Evolutionary conservation across 2,329 filamentous ascomycete genomes (phyloP), one percentile per base, ranked within the genome.

Genomic region (Pyrenochaeta sp.): DNA sequence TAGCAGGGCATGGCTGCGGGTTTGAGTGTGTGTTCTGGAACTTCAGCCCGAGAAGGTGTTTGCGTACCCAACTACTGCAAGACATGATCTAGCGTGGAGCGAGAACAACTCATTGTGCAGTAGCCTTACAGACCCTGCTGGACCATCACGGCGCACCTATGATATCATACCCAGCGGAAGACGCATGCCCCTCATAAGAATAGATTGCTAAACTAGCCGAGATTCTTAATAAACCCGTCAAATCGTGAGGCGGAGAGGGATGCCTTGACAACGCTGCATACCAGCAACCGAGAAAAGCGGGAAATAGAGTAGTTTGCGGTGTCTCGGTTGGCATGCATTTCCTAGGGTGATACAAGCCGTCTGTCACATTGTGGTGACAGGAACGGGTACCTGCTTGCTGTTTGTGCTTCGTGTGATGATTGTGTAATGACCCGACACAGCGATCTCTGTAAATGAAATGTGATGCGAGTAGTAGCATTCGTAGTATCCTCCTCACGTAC

Each of bases 311-410:
- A 47, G 49, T 54, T 62, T 51, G 41, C 51, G 51, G 21, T 46
- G 41, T 44, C 29, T 48, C 23, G 37, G 60, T 63, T 64, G 54
- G 57, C 54, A 53, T 50, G 40, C 47, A 51, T 45, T 46, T 51
- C 39, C 41, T 30, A 39, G 47, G 49, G 44, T 53, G 46, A 48
- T 43, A 45, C 43, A 45, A 41, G 36, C 35, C 21, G 14, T 23
- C 31, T 44, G 44, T 65, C 58, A 64, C 54, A 60, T 63, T 56
- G 57, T 35, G 39, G 35, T 49, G 41, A 51, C 35, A 41, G 39
- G 46, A 44, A 45, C 58, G 60, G 64, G 64, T 67, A 60, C 63
- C 59, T 64, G 45, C 58, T 40, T 45, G 42, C 41, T 49, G 42
- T 42, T 51, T 54, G 47, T 37, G 35, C 47, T 41, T 17, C 21